Percentiles rank a stretch among this genome's conserved stretches.
Evolutionary conservation across 306 rosid species (phyloP).

Genomic region (Casuarina equisetifolia): DNA sequence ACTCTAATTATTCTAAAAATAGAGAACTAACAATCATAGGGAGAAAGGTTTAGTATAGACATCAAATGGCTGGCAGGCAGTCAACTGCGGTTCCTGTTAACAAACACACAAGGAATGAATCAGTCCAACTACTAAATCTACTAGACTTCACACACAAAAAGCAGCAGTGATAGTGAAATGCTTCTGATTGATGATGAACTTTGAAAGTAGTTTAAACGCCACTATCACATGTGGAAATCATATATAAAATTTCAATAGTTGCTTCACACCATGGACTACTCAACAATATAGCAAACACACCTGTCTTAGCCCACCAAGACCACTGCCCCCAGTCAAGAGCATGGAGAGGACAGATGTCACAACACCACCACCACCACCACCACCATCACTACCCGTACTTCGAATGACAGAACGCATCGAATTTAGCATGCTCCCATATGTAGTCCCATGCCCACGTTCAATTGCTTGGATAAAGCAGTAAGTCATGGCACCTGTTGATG

Average conservation of each 20-base stretch:
- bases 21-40: constrained; percentile 40
- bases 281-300: constrained; percentile 26
- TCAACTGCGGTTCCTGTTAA: constrained; percentile 93
- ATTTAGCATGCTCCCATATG: constrained; percentile 82
- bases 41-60: constrained; percentile 75
- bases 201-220: neutral
- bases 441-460: constrained; percentile 75
- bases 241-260: neutral
- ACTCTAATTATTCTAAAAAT: neutral
- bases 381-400: constrained; percentile 50
- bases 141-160: neutral
- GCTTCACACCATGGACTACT: neutral
- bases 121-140: neutral
- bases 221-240: neutral
- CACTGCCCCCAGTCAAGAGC: constrained; percentile 70
- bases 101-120: constrained; percentile 25
- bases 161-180: neutral
- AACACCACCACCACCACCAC: constrained; percentile 53
- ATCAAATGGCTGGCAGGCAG: constrained; percentile 74
- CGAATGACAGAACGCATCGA: constrained; percentile 78
- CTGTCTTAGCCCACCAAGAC: constrained; percentile 54
- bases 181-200: neutral
- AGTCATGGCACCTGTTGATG: constrained; percentile 99
- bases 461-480: constrained; percentile 93
- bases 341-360: constrained; percentile 61